Base-by-base conservation (phyloP, 176 grass and related monocot species). In the Rhynchospora pubera region DNA sequence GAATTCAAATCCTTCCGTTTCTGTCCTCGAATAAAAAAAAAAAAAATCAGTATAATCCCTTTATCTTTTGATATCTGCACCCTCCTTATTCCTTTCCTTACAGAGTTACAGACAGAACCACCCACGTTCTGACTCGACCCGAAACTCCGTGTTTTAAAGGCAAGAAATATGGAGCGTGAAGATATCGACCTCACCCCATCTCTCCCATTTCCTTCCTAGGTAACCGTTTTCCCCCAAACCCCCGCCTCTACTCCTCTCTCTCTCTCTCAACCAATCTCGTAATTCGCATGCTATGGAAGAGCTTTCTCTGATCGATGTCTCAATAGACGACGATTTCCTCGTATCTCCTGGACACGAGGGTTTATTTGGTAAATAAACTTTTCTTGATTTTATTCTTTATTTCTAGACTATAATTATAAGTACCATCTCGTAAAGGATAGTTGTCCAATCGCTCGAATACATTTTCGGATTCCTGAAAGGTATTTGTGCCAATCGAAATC, bases 261-360 rank as follows among this genome's bases (percentile, higher is more conserved):
- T 45, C 61, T 55, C 18, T 26, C 55, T 60, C 22, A 21, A 11
- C 43, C 10, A 63, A 45, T 66, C 22, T 61, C 77, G 59, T 62
- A 94, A 85, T 57, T 42, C 7, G 24, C 59, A 14, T 46, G 34
- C 59, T 34, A 93, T 97, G 94, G 94, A 93, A 82, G 30, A 9
- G 59, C 94, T 97, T 0, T 85, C 83, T 5, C 89, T 93, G 42
- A 93, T 97, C 81, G 91, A 97, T 61, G 78, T 93, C 24, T 48
- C 94, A 39, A 43, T 13, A 30, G 94, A 91, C 86, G 91, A 93
- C 61, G 94, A 93, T 28, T 64, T 91, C 81, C 86, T 97, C 47
- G 39, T 91, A 58, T 82, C 82, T 73, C 89, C 83, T 62, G 82
- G 50, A 72, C 78, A 10, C 76, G 69, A 71, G 78, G 59, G 26